Conservation (phyloP, 2,329 filamentous ascomycete species). For the Fusarium fujikuroi region DNA sequence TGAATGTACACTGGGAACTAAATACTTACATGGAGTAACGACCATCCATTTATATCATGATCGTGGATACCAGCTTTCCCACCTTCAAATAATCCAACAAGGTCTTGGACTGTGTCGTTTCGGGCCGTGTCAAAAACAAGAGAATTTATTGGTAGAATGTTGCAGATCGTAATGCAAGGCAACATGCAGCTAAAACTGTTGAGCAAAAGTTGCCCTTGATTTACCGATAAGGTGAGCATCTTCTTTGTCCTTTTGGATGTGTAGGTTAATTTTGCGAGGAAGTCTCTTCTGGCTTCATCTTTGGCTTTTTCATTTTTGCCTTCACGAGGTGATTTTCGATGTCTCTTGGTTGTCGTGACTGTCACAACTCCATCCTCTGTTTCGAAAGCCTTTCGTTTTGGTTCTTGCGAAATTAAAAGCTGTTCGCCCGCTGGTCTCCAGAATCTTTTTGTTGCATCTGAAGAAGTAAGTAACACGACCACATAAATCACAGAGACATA, state of each 20-base stretch:
- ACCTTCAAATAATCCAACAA: not conserved
- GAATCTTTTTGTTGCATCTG: accelerated
- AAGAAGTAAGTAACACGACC: accelerated
- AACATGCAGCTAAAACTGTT: not conserved
- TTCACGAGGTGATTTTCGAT: accelerated
- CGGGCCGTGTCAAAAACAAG: accelerated
- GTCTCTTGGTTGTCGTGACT: not conserved
- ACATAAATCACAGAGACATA: accelerated
- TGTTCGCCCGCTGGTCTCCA: accelerated
- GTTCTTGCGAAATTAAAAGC: not conserved
- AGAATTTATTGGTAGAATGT: accelerated
- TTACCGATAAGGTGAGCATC: not conserved
- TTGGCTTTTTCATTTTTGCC: accelerated
- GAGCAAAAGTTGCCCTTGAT: accelerated
- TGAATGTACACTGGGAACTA: no score
- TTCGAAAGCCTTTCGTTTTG: not conserved
- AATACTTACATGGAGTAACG: not conserved
- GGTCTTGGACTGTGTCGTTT: not conserved
- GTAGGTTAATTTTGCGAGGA: not conserved
- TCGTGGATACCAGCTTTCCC: not conserved
- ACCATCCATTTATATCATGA: not conserved
- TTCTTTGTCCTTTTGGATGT: not conserved
- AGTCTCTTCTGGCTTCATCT: accelerated
- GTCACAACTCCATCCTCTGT: accelerated
- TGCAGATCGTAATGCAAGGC: not conserved